Evolutionary conservation across 352 stramenopile species (phyloP).

Genomic region (Pythium aphanidermatum): DNA sequence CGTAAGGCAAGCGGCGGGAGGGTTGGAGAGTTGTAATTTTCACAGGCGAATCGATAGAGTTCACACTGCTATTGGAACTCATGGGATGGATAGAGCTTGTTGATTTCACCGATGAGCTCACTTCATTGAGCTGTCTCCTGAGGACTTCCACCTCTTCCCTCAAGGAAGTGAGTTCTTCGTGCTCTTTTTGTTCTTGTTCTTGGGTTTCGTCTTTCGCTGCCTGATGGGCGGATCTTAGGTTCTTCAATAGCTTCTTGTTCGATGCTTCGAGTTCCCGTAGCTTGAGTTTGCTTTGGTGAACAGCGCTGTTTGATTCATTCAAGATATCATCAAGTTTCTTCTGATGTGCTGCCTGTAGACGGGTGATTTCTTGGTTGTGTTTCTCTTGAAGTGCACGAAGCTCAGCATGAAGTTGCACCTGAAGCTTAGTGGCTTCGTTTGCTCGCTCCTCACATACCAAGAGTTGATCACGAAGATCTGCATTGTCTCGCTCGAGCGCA

Average conservation of each 20-base stretch:
- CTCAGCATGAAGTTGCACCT: conserved; percentile 34
- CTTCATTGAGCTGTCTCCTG: too few relatives aligned
- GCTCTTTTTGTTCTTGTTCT: conserved; percentile 8
- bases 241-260: conserved; percentile 12
- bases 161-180: conserved; percentile 16
- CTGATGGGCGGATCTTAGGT: too few relatives aligned
- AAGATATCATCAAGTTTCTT: conserved; percentile 49
- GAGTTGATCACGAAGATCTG: conserved; percentile 24
- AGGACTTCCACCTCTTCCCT: conserved; percentile 3
- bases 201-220: conserved; percentile 1
- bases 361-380: conserved; percentile 30
- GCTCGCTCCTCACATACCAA: conserved; percentile 15
- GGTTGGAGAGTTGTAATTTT: conserved; percentile 39
- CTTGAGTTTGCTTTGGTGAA: conserved; percentile 46
- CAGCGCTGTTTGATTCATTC: conserved; percentile 39
- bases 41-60: conserved; percentile 5
- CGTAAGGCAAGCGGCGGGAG: conserved; percentile 61
- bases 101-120: too few relatives aligned
- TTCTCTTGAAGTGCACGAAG: conserved; percentile 47
- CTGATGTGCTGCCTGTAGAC: conserved; percentile 24
- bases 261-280: conserved; percentile 16
- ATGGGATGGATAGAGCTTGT: too few relatives aligned
- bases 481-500: conserved; percentile 27
- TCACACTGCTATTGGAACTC: too few relatives aligned
- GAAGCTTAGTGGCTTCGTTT: conserved; percentile 18